phyloP scores from a whole-genome alignment of 345 rosid genomes.

The Brassica carinata region DNA sequence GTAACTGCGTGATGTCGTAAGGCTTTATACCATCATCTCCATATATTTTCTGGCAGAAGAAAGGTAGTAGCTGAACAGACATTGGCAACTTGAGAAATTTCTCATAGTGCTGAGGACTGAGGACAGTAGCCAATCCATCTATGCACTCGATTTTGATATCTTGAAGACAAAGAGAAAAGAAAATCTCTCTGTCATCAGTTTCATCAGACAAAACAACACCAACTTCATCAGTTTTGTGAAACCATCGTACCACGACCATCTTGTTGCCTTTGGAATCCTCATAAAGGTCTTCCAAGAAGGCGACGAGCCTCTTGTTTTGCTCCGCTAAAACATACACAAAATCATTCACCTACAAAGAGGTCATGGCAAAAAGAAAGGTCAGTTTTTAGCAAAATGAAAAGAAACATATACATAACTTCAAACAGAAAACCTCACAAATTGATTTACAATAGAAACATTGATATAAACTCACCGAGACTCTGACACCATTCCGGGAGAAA shows the following conservation, averaged over 20 bases:
- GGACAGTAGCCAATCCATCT: slow-evolving; percentile 85
- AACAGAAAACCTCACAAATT: not conserved
- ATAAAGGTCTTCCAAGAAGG: slow-evolving; percentile 77
- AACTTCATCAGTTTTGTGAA: slow-evolving; percentile 92
- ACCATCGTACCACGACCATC: slow-evolving; percentile 87
- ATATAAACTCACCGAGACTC: slow-evolving; percentile 61
- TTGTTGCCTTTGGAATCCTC: slow-evolving; percentile 72
- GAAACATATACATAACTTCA: not conserved
- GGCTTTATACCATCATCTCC: slow-evolving; percentile 64
- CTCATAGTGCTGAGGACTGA: slow-evolving; percentile 69
- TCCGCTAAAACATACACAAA: slow-evolving; percentile 82
- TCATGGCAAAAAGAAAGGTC: not conserved
- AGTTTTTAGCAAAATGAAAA: not conserved
- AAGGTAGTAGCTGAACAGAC: slow-evolving; percentile 46
- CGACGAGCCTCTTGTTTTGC: slow-evolving; percentile 70
- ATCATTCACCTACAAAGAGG: slow-evolving; percentile 56
- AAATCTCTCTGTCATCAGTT: slow-evolving; percentile 76
- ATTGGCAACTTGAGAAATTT: slow-evolving; percentile 46
- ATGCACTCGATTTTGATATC: slow-evolving; percentile 86
- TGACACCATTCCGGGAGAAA: slow-evolving; percentile 62
- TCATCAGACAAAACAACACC: slow-evolving; percentile 60
- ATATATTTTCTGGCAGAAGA: slow-evolving; percentile 63
- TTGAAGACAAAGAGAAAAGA: slow-evolving; percentile 83
- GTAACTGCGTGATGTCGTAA: slow-evolving; percentile 63
- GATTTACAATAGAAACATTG: not conserved